These are phyloP conservation scores for Stachybotrys echinatus DNA, from an alignment of 2,329 filamentous ascomycete genomes.

Conservation along the genomic window DNA sequence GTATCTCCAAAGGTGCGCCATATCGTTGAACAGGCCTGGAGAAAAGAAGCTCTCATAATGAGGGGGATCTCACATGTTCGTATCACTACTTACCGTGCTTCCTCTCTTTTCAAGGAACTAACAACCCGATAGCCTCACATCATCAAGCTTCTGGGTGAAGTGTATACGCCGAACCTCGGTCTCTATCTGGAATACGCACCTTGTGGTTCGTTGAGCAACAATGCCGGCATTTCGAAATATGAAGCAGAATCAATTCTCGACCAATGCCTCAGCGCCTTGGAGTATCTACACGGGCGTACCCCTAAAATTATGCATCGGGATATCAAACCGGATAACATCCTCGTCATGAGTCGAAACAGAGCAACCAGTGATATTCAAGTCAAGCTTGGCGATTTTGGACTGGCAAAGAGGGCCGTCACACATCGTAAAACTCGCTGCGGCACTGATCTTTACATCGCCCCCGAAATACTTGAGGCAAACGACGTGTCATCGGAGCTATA, in stretches of 20 bases:
- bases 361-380: slow-evolving; percentile 71
- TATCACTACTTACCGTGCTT: neutral
- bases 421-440: slow-evolving; percentile 87
- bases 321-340: slow-evolving; percentile 89
- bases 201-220: neutral
- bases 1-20: neutral
- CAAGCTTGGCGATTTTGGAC: slow-evolving; percentile 86
- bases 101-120: too few relatives aligned
- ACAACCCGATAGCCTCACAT: slow-evolving; percentile 9
- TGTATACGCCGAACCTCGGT: neutral
- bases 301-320: slow-evolving; percentile 75
- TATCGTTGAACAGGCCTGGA: slow-evolving; percentile 7
- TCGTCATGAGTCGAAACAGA: slow-evolving; percentile 63
- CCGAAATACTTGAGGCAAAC: slow-evolving; percentile 70
- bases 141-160: slow-evolving; percentile 3
- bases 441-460: slow-evolving; percentile 83
- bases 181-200: slow-evolving; percentile 10
- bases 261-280: slow-evolving; percentile 11
- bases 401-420: slow-evolving; percentile 89
- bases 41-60: slow-evolving; percentile 15
- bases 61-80: slow-evolving; percentile 12
- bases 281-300: slow-evolving; percentile 7
- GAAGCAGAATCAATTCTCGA: slow-evolving; percentile 9
- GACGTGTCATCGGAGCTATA: neutral
- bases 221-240: slow-evolving; percentile 4